phyloP scores from a whole-genome alignment of 352 stramenopile species.

The Phytopythium kandeliae region DNA sequence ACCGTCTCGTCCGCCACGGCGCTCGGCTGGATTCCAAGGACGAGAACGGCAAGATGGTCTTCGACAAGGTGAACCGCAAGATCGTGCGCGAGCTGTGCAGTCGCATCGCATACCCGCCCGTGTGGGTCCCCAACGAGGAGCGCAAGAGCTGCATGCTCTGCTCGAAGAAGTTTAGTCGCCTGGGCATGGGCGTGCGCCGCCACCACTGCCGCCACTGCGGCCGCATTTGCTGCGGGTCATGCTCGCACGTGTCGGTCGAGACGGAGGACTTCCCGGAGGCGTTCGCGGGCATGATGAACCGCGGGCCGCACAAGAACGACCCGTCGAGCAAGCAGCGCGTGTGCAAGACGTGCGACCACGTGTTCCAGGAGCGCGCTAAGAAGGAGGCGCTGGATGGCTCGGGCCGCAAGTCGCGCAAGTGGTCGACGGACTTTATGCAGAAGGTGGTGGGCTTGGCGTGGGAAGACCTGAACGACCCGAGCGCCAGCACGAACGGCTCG shows the following conservation, averaged over 20 bases:
- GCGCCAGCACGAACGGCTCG: constrained; percentile 18
- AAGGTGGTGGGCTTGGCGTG: constrained; percentile 52
- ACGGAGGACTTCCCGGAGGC: constrained; percentile 60
- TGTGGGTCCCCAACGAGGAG: constrained; percentile 77
- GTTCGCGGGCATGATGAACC: constrained; percentile 42
- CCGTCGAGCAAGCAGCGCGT: constrained; percentile 54
- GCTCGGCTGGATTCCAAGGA: constrained; percentile 75
- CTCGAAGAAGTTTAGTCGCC: constrained; percentile 55
- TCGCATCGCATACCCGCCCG: constrained; percentile 73
- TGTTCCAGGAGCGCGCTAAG: constrained; percentile 69
- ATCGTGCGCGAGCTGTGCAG: constrained; percentile 62
- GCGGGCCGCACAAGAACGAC: constrained; percentile 30
- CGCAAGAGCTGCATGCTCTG: constrained; percentile 79
- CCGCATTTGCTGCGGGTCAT: constrained; percentile 72
- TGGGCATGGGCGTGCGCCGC: constrained; percentile 59
- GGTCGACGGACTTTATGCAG: constrained; percentile 51
- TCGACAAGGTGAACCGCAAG: constrained; percentile 77
- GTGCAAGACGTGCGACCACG: constrained; percentile 66
- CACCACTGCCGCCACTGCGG: constrained; percentile 87
- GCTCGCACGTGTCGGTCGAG: constrained; percentile 68
- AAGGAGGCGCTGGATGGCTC: constrained; percentile 17
- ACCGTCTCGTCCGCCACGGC: constrained; percentile 71
- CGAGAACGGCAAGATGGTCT: constrained; percentile 70
- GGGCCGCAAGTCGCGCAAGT: constrained; percentile 26
- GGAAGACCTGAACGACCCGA: constrained; percentile 52